These are phyloP conservation scores for Myochromella boudieri DNA, from an alignment of 768 basidiomycete genomes.

Conservation along the genomic window DNA sequence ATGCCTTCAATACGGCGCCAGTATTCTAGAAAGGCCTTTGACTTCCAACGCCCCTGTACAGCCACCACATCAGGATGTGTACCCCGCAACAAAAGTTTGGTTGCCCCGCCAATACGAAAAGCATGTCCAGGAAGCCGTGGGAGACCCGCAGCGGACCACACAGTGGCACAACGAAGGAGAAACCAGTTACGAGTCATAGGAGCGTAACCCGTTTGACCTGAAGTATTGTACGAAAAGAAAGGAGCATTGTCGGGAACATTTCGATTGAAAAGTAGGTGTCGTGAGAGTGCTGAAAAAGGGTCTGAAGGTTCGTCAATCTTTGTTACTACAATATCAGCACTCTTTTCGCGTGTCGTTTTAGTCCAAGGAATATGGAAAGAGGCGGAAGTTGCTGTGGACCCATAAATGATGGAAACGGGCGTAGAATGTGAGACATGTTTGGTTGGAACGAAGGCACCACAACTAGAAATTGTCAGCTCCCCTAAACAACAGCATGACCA, in stretches of 20 bases:
- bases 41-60: conserved; percentile 5
- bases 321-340: conserved; percentile 26
- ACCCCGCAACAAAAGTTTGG: conserved; percentile 3
- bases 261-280: conserved; percentile 1
- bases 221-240: not conserved
- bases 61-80: not conserved
- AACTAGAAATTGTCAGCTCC: conserved; percentile 4
- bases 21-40: conserved; percentile 10
- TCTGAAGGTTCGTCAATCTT: not conserved
- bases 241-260: not conserved
- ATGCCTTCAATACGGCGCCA: conserved; percentile 5
- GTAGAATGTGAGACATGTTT: not conserved
- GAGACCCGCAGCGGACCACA: conserved; percentile 4
- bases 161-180: not conserved
- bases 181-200: conserved; percentile 12
- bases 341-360: conserved; percentile 25
- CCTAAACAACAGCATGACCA: conserved; percentile 8
- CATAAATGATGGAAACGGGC: not conserved
- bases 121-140: not conserved
- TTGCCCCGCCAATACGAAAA: no score
- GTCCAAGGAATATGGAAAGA: conserved; percentile 34
- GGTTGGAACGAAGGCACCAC: not conserved
- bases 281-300: not conserved
- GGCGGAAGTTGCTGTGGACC: conserved; percentile 2
- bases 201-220: conserved; percentile 16